These are phyloP conservation scores for Cladosporium velox DNA, from an alignment of 2,329 filamentous ascomycete species.

Conservation along the genomic window DNA sequence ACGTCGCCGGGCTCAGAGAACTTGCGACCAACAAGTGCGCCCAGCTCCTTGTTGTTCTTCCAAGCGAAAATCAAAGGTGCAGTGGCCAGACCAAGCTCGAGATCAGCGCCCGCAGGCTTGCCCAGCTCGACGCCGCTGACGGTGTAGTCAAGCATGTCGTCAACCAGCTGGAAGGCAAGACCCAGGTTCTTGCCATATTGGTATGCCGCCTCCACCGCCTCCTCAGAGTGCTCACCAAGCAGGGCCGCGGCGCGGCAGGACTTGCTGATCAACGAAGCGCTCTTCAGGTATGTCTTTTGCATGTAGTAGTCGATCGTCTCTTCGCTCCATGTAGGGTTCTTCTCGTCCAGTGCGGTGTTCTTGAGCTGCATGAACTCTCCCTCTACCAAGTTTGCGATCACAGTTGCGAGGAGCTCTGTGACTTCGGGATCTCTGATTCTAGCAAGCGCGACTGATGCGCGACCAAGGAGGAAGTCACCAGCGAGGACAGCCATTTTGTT, in stretches of 20 bases:
- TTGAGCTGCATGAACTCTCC: slow-evolving; percentile 99
- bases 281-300: slow-evolving; percentile 98
- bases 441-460: slow-evolving; percentile 90
- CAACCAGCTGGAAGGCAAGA: slow-evolving; percentile 93
- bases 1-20: slow-evolving; percentile 85
- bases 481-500: slow-evolving; percentile 99
- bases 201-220: slow-evolving; percentile 89
- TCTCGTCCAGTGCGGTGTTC: slow-evolving; percentile 88
- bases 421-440: slow-evolving; percentile 90
- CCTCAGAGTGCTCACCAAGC: slow-evolving; percentile 72
- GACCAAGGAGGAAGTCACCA: slow-evolving; percentile 91
- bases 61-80: slow-evolving; percentile 94
- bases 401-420: slow-evolving; percentile 88
- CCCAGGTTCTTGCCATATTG: slow-evolving; percentile 90
- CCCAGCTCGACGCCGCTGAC: slow-evolving; percentile 80
- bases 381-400: slow-evolving; percentile 96
- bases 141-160: slow-evolving; percentile 98
- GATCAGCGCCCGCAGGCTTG: slow-evolving; percentile 90
- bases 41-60: slow-evolving; percentile 76
- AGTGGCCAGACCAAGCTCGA: slow-evolving; percentile 90
- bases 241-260: slow-evolving; percentile 88
- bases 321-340: slow-evolving; percentile 80
- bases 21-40: slow-evolving; percentile 86
- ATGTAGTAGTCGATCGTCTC: slow-evolving; percentile 91
- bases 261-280: slow-evolving; percentile 92